phyloP scores from a whole-genome alignment of 768 basidiomycete species.

The Lactarius quietus region DNA sequence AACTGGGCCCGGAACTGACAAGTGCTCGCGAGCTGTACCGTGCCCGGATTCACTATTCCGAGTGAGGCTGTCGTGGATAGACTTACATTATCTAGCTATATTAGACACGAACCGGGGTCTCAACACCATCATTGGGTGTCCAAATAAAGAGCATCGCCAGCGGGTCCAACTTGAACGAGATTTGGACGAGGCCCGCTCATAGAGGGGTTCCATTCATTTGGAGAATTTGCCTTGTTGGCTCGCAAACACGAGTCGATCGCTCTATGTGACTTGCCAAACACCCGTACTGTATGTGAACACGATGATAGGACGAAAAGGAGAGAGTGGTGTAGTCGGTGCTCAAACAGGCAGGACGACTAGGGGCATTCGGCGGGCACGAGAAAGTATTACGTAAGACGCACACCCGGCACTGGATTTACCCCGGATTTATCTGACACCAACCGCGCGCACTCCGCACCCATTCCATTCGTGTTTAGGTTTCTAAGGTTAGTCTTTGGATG shows the following conservation, averaged over 20 bases:
- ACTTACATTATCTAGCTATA: not conserved
- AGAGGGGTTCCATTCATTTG: not conserved
- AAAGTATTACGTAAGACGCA: not conserved
- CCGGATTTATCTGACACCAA: not conserved
- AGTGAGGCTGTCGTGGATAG: not conserved
- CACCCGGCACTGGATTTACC: not conserved
- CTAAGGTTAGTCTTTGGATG: not conserved
- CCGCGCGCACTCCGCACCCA: not conserved
- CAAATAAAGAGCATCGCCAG: constrained; percentile 1
- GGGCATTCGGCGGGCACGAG: not conserved
- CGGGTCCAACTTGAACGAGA: constrained; percentile 7
- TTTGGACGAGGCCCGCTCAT: not conserved
- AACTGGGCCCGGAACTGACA: not conserved
- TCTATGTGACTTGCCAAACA: not conserved
- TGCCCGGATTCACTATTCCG: not conserved
- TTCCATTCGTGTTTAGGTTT: not conserved
- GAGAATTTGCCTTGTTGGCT: not conserved
- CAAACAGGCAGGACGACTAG: not conserved
- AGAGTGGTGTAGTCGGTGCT: not conserved
- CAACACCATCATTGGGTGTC: not conserved
- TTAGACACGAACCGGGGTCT: not conserved
- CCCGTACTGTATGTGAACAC: not conserved
- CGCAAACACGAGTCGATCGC: not conserved
- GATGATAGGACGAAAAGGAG: too few relatives aligned
- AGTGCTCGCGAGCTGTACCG: not conserved